phyloP scores from a whole-genome alignment of 1,139 yeast genomes.

The Candida albicans region DNA sequence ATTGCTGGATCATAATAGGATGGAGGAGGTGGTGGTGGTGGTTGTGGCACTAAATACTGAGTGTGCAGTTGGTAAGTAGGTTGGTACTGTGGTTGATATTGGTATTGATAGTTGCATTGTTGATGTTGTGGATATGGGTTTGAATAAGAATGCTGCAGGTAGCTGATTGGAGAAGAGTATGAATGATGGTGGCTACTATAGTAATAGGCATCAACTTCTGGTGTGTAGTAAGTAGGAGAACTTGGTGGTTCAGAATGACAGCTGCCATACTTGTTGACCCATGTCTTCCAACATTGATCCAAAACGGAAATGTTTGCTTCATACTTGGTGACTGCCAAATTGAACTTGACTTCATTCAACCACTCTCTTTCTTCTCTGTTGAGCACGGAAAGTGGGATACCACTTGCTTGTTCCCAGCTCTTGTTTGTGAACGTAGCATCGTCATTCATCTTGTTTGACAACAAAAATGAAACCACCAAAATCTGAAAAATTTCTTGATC shows the following conservation, averaged over 20 bases:
- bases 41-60: not conserved
- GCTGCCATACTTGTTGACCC: constrained; percentile 39
- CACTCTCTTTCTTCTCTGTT: constrained; percentile 73
- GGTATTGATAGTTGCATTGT: not conserved
- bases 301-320: constrained; percentile 42
- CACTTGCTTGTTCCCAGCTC: constrained; percentile 96
- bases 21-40: constrained; percentile 1
- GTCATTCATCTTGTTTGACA: constrained; percentile 93
- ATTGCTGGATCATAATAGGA: constrained; percentile 6
- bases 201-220: not conserved
- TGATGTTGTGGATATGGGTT: not conserved
- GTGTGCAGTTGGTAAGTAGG: not conserved
- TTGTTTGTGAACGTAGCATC: constrained; percentile 94
- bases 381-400: constrained; percentile 59
- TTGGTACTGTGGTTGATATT: not conserved
- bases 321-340: constrained; percentile 45
- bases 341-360: constrained; percentile 56
- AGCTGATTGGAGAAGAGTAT: not conserved
- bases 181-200: not conserved
- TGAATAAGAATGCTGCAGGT: not conserved
- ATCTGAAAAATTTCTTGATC: constrained; percentile 57
- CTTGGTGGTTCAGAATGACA: not conserved
- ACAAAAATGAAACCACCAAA: constrained; percentile 67
- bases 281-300: constrained; percentile 50
- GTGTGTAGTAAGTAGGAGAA: not conserved